These are phyloP conservation scores for Royoungia palumana DNA, from an alignment of 768 basidiomycete genomes.

Conservation along the genomic window DNA sequence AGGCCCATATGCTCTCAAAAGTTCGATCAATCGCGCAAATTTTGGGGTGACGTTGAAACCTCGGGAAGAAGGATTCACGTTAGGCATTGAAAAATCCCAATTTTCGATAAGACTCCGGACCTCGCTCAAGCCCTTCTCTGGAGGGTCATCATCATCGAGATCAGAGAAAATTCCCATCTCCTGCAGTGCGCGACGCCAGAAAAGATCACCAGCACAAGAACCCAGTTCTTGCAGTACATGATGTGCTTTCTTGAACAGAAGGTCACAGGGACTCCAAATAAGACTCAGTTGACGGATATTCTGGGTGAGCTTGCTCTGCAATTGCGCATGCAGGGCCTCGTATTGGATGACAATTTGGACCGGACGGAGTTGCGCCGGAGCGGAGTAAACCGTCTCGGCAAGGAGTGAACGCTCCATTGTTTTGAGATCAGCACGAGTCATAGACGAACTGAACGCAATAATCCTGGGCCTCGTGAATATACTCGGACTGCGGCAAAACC, in stretches of 20 bases:
- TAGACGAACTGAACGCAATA: constrained; percentile 37
- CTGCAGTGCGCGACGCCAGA: constrained; percentile 58
- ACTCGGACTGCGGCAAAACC: constrained; percentile 41
- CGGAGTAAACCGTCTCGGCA: constrained; percentile 38
- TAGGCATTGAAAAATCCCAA: constrained; percentile 64
- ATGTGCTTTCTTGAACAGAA: constrained; percentile 47
- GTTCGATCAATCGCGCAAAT: constrained; percentile 55
- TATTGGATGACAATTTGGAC: constrained; percentile 55
- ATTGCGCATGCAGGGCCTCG: constrained; percentile 34
- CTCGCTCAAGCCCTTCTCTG: constrained; percentile 23
- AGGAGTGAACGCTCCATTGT: constrained; percentile 40
- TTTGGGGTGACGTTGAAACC: constrained; percentile 71
- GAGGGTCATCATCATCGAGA: constrained; percentile 34
- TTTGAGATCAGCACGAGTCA: constrained; percentile 29
- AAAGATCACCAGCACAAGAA: constrained; percentile 62
- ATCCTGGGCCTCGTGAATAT: constrained; percentile 40
- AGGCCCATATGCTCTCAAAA: constrained; percentile 52
- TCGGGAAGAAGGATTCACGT: constrained; percentile 50
- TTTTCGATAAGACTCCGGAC: constrained; percentile 47
- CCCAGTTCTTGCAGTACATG: constrained; percentile 55
- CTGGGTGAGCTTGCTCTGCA: constrained; percentile 44
- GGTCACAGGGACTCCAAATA: constrained; percentile 35
- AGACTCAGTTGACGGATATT: constrained; percentile 46
- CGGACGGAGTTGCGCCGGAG: constrained; percentile 38
- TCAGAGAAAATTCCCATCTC: constrained; percentile 32